These are phyloP conservation scores for Vaccinium corymbosum DNA, from an alignment of 148 eudicot genomes.

Conservation along the genomic window DNA sequence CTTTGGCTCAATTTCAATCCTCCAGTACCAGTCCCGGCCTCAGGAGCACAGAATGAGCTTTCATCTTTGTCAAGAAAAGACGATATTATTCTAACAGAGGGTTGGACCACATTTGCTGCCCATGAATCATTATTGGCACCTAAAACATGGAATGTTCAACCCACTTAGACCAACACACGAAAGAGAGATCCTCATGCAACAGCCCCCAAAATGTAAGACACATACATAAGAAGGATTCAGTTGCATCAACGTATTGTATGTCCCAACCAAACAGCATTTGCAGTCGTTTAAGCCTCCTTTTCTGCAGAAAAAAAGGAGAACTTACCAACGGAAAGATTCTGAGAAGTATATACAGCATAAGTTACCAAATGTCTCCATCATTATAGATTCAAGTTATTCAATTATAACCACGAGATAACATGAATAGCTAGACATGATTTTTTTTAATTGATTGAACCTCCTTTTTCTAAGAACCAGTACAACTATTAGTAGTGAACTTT, in stretches of 20 bases:
- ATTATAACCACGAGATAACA: background rate
- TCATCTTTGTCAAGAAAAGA: slow-evolving; percentile 41
- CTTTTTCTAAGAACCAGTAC: background rate
- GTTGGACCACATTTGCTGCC: slow-evolving; percentile 57
- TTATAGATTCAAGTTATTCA: background rate
- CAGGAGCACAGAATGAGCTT: slow-evolving; percentile 18
- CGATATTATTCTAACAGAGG: slow-evolving; percentile 49
- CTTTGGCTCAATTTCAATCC: slow-evolving; percentile 40
- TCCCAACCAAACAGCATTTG: slow-evolving; percentile 73
- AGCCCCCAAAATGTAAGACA: background rate
- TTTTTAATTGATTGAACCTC: background rate
- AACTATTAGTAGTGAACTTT: background rate
- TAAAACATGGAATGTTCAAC: slow-evolving; percentile 22
- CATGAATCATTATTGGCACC: slow-evolving; percentile 60
- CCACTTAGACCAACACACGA: background rate
- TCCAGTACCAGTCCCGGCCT: slow-evolving; percentile 12
- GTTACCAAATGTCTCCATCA: background rate
- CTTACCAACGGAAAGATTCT: background rate
- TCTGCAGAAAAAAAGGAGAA: slow-evolving; percentile 37
- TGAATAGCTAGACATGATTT: background rate
- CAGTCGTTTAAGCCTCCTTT: slow-evolving; percentile 70
- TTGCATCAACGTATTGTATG: slow-evolving; percentile 71
- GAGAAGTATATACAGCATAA: background rate
- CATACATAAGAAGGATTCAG: slow-evolving; percentile 14
- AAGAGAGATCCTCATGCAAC: background rate